Evolutionary conservation across 1,284 basidiomycete species (phyloP).

Genomic region (Marasmius tenuissimus): DNA sequence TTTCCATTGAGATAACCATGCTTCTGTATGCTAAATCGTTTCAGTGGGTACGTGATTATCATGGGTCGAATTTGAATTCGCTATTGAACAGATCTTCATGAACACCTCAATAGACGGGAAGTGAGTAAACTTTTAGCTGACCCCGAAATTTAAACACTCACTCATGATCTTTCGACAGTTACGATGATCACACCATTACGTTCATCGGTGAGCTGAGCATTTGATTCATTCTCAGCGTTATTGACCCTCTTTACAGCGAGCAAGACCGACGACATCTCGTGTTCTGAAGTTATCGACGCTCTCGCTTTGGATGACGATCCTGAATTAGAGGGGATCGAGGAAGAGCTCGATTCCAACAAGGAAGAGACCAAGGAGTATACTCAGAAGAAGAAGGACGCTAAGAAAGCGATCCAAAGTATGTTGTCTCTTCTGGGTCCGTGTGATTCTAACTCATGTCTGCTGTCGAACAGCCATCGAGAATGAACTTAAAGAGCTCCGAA

Average conservation of each 20-base stretch:
- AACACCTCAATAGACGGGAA: conserved; percentile 42
- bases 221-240: not conserved
- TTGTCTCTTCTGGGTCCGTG: not conserved
- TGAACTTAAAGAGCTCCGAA: conserved; percentile 41
- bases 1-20: not conserved
- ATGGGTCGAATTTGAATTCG: not conserved
- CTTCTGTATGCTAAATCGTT: conserved; percentile 3
- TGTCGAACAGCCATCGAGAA: conserved; percentile 34
- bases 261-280: conserved; percentile 67
- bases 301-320: conserved; percentile 52
- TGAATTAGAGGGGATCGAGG: conserved; percentile 50
- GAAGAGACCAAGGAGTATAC: conserved; percentile 40
- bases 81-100: not conserved
- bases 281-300: conserved; percentile 53
- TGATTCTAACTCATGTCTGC: not conserved
- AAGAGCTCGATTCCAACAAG: conserved; percentile 38
- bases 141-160: not conserved
- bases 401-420: conserved; percentile 42
- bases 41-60: conserved; percentile 35
- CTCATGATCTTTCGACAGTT: conserved; percentile 29
- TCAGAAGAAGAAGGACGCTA: conserved; percentile 39
- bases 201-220: conserved; percentile 47
- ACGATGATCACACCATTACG: conserved; percentile 56
- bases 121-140: conserved; percentile 30
- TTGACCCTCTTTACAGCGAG: conserved; percentile 37